Conservation (phyloP, 2,329 filamentous ascomycete genomes). For the Akanthomyces uredinophilus region DNA sequence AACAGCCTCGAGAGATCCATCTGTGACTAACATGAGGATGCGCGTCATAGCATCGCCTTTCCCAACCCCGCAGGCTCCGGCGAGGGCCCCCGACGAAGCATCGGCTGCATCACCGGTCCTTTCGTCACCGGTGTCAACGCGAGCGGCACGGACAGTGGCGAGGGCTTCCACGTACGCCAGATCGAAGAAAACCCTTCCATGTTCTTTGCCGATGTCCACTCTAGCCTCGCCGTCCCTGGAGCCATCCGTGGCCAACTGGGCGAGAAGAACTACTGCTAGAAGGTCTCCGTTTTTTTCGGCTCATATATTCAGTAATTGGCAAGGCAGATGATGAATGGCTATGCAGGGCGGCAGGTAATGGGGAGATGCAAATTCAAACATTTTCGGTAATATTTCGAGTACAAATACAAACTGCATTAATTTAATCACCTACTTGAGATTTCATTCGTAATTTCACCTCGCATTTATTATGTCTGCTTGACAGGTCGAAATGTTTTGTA, state of each 20-base stretch:
- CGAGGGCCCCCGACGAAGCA: slow-evolving; percentile 27
- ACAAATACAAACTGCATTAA: too few species aligned
- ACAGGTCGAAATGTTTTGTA: too few species aligned
- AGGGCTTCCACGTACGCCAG: slow-evolving; percentile 43
- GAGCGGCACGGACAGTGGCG: slow-evolving; percentile 28
- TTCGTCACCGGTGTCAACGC: slow-evolving; percentile 30
- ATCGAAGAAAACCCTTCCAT: slow-evolving; percentile 45
- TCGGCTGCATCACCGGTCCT: slow-evolving; percentile 37
- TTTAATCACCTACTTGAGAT: too few species aligned
- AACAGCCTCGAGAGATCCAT: background rate
- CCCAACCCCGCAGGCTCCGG: slow-evolving; percentile 41
- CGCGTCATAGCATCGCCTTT: slow-evolving; percentile 36
- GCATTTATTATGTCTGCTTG: too few species aligned
- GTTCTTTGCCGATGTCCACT: slow-evolving; percentile 52
- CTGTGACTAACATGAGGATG: background rate
- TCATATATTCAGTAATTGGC: too few species aligned
- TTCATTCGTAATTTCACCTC: too few species aligned
- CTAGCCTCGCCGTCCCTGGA: slow-evolving; percentile 42
- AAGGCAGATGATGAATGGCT: too few species aligned
- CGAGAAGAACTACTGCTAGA: slow-evolving; percentile 12
- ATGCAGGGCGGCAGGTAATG: too few species aligned
- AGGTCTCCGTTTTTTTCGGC: background rate
- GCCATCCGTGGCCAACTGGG: slow-evolving; percentile 47
- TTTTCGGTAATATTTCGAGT: too few species aligned
- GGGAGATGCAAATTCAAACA: too few species aligned